Percentiles rank a stretch among this genome's conserved stretches.
These are phyloP conservation scores for Wickerhamiella kazuoi DNA, from an alignment of 805 yeast genomes.

Conservation along the genomic window DNA sequence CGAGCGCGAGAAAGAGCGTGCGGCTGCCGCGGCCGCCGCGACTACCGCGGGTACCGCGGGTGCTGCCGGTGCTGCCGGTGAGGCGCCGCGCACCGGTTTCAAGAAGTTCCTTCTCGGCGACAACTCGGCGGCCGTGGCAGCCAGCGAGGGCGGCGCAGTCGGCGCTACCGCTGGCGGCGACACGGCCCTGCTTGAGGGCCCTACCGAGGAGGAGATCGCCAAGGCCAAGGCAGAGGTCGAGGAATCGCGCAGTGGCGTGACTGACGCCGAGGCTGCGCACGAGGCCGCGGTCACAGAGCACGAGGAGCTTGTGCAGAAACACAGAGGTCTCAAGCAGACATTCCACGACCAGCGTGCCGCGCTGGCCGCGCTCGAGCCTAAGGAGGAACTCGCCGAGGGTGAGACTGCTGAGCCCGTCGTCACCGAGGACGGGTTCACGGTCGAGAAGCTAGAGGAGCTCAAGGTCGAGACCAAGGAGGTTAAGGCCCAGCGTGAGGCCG, in stretches of 20 bases:
- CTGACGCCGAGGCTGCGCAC: slow-evolving; percentile 2
- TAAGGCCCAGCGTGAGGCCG: background rate
- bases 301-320: slow-evolving; percentile 3
- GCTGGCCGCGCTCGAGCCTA: background rate
- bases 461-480: background rate
- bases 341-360: slow-evolving; percentile 4
- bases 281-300: slow-evolving; percentile 1
- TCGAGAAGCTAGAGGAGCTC: background rate
- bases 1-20: slow-evolving; percentile 9
- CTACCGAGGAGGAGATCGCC: background rate
- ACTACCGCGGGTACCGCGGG: background rate
- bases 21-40: slow-evolving; percentile 4
- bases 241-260: background rate
- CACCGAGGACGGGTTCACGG: background rate
- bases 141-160: no score
- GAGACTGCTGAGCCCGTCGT: slow-evolving; percentile 1
- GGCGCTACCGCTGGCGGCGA: background rate
- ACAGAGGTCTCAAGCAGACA: slow-evolving; percentile 2
- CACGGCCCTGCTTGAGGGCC: background rate
- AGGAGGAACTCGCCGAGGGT: background rate
- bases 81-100: background rate
- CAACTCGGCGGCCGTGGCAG: no score
- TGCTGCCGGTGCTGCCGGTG: background rate
- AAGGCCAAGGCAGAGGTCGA: slow-evolving; percentile 4
- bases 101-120: background rate